Percentiles rank a stretch among this genome's conserved stretches.
These are phyloP conservation scores for Jatropha multifida DNA, from an alignment of 441 rosid genomes.

Conservation along the genomic window DNA sequence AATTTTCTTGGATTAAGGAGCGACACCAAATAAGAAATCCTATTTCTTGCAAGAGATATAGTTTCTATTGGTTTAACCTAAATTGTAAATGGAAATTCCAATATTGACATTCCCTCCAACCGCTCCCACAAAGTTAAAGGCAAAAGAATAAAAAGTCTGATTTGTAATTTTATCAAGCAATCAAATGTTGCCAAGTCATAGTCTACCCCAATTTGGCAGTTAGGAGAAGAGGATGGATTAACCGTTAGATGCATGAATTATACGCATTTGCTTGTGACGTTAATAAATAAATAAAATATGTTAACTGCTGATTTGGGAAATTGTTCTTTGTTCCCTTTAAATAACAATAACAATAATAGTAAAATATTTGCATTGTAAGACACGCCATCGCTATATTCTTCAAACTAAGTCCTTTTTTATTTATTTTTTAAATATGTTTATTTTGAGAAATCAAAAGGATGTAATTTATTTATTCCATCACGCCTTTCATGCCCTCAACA, in stretches of 20 bases:
- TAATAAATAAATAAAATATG: too few relatives aligned
- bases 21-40: too few relatives aligned
- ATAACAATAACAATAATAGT: background rate
- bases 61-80: too few relatives aligned
- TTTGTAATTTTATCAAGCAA: background rate
- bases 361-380: background rate
- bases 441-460: background rate
- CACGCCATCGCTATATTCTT: conserved; percentile 10
- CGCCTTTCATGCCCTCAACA: background rate
- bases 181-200: background rate
- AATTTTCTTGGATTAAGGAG: background rate
- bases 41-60: too few relatives aligned
- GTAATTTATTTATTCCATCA: background rate
- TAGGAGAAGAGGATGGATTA: conserved; percentile 5
- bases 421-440: background rate
- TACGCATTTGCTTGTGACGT: too few relatives aligned
- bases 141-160: too few relatives aligned
- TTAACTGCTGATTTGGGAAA: background rate
- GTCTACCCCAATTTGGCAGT: background rate
- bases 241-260: conserved; percentile 13
- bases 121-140: too few relatives aligned
- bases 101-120: too few relatives aligned
- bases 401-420: conserved; percentile 6
- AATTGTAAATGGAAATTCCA: too few relatives aligned
- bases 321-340: background rate